Conservation (phyloP, 2,329 filamentous ascomycete species). For the Ustulina deusta region DNA sequence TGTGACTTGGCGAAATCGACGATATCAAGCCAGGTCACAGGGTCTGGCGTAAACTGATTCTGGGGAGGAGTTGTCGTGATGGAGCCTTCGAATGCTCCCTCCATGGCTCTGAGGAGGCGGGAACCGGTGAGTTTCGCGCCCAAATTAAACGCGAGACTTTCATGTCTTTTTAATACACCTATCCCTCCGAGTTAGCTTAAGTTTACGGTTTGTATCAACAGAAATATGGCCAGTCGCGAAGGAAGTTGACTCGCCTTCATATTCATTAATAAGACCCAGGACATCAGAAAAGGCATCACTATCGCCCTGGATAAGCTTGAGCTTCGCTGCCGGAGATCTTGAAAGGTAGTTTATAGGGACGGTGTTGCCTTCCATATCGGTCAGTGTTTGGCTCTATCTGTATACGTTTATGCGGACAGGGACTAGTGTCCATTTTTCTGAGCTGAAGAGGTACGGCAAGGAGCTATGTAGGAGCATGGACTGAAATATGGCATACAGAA, state of each 20-base stretch:
- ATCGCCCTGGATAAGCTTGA: slow-evolving; percentile 66
- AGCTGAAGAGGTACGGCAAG: slow-evolving; percentile 7
- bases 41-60: slow-evolving; percentile 66
- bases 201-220: background rate
- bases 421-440: slow-evolving; percentile 24
- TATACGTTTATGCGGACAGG: slow-evolving; percentile 9
- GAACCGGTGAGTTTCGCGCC: slow-evolving; percentile 86
- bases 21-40: slow-evolving; percentile 85
- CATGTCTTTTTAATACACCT: slow-evolving; percentile 84
- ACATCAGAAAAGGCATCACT: slow-evolving; percentile 79
- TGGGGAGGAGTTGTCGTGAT: slow-evolving; percentile 68
- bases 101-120: slow-evolving; percentile 86
- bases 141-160: slow-evolving; percentile 86
- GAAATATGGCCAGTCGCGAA: slow-evolving; percentile 10
- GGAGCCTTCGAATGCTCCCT: slow-evolving; percentile 85
- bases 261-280: slow-evolving; percentile 78
- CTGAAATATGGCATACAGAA: slow-evolving; percentile 24
- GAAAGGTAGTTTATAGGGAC: slow-evolving; percentile 66
- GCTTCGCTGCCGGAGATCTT: slow-evolving; percentile 57
- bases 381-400: slow-evolving; percentile 35
- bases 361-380: slow-evolving; percentile 49
- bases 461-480: slow-evolving; percentile 19
- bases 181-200: slow-evolving; percentile 37
- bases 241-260: slow-evolving; percentile 67
- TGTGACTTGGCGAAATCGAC: slow-evolving; percentile 86